Evolutionary conservation across 2,329 filamentous ascomycete genomes (phyloP), one percentile per base, ranked within the genome.

Genomic region (Coniochaeta sp.): DNA sequence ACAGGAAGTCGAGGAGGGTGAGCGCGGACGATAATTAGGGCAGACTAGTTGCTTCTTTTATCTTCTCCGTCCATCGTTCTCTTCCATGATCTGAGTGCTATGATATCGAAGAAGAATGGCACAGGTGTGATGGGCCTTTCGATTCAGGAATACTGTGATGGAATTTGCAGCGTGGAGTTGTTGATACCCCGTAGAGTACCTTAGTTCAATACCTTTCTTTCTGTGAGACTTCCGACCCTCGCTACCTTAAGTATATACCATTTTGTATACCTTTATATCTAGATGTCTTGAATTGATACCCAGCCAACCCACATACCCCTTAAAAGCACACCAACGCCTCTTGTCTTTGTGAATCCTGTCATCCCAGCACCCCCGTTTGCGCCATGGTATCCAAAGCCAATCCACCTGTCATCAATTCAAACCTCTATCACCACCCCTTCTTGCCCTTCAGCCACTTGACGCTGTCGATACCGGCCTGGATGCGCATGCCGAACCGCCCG

Each of bases 401-500:
- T 47, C 42, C 19, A 42, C n/a, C n/a, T n/a, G 17, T 44, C 30
- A n/a, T n/a, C 26, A 14, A 26, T 47, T 22, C 19, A 47, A n/a
- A 58, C 17, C 10, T 34, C 57, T 16, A 65, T 56, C 58, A 61
- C 68, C 67, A 69, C 4, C 64, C 64, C 61, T 68, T 69, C 60
- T 63, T 65, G 1, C 28, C 40, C 63, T 62, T 64, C 58, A 69
- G 77, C 83, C 83, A 86, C 50, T 73, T 78, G 57, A 91, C 69
- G 17, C 87, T 90, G 67, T 88, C 84, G 66, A 88, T 73, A 1
- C 83, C 89, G 4, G 87, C 88, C 68, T 88, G 86, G 59, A 91
- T 82, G 61, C 89, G 85, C 81, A 93, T 82, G 2, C 89, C 88
- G 57, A 93, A 81, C 65, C 90, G 81, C 19, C 87, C 85, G 73